Base-by-base conservation (phyloP, 2,329 filamentous ascomycete species). In the Nothopassalora personata region DNA sequence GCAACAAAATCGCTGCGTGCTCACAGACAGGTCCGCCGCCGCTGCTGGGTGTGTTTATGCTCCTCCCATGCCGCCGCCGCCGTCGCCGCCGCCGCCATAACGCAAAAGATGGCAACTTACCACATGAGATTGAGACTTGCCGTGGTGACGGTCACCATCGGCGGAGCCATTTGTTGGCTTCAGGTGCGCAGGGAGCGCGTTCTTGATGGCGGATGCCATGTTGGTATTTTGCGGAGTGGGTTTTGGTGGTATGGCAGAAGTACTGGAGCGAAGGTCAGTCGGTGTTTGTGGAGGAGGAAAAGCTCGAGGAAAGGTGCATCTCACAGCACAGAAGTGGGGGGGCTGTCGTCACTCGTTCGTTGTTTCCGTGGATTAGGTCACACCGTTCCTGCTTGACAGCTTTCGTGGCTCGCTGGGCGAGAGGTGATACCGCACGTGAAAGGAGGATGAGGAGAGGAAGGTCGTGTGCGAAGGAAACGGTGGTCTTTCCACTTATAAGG, bases 111-210 rank as follows among this genome's bases (percentile, higher is more conserved):
- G 19, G 27, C 4, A 52, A 86, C 88, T 85, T 78, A 89, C 89
- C 85, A 92, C 89, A 77, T 92, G 89, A 62, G 88, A 91, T 76
- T 89, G 87, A 68, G 88, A 89, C 84, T 92, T 92, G 79, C 89
- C 89, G 76, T 92, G 88, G 74, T 90, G 89, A 74, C 86, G 86
- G 68, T 81, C 78, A 58, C 61, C 67, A 57, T 73, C 73, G 58
- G 65, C 72, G 52, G 71, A 73, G 64, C 74, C 78, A 65, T 73
- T 74, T 60, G 77, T 76, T 63, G 86, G 57, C 83, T 91, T 93
- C 71, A 97, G 83, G 81, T 95, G 93, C 47, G 89, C 82, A 65
- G 92, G 91, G 69, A 97, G 80, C 65, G 90, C 89, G 77, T 84
- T 86, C 80, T 85, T 91, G 69, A 86, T 79, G 68, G 80, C 80